phyloP scores from a whole-genome alignment of 352 stramenopile species.

The Phytophthora citrophthora region DNA sequence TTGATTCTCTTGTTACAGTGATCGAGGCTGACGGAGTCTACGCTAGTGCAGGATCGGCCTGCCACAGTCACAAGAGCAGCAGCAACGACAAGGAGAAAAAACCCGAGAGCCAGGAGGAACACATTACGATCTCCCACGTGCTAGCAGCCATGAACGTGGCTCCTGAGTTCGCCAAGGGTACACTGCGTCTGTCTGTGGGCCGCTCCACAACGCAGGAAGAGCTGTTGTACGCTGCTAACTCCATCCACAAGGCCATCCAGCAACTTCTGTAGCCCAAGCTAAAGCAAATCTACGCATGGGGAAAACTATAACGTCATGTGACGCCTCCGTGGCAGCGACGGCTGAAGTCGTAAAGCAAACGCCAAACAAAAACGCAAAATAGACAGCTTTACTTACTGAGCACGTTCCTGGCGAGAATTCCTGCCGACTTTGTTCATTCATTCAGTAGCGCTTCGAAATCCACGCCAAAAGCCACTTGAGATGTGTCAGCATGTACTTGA shows the following conservation, averaged over 20 bases:
- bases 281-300: background rate
- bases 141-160: conserved; percentile 94
- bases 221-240: conserved; percentile 80
- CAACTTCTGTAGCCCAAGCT: conserved; percentile 30
- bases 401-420: conserved; percentile 28
- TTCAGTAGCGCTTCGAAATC: conserved; percentile 87
- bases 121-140: conserved; percentile 88
- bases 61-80: conserved; percentile 81
- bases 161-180: conserved; percentile 90
- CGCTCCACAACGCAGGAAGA: conserved; percentile 90
- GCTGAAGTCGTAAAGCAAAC: conserved; percentile 15
- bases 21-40: conserved; percentile 89
- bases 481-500: conserved; percentile 93
- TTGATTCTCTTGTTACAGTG: conserved; percentile 22
- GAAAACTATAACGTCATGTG: conserved; percentile 23
- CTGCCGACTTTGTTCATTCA: conserved; percentile 31
- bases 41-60: conserved; percentile 94
- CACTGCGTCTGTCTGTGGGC: conserved; percentile 94
- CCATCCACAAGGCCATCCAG: conserved; percentile 74
- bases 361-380: conserved; percentile 24
- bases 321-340: background rate
- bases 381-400: conserved; percentile 34
- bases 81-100: conserved; percentile 20
- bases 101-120: conserved; percentile 28
- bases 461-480: conserved; percentile 94